phyloP scores from a whole-genome alignment of 2,329 filamentous ascomycete genomes.

The Cercospora berteroae region DNA sequence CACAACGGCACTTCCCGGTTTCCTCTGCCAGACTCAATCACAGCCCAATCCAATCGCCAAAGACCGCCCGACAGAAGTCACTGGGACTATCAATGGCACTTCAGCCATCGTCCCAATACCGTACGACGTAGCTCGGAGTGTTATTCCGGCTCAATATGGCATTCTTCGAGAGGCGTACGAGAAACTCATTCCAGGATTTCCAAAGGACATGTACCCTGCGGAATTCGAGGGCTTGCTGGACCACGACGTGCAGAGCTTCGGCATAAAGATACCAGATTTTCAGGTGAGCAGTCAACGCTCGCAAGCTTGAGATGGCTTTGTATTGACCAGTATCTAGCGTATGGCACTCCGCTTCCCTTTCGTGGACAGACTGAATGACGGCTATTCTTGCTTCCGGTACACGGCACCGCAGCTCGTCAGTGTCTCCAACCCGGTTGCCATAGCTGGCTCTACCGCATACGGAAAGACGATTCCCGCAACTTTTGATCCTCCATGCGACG shows the following conservation, averaged over 20 bases:
- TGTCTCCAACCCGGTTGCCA: constrained; percentile 7
- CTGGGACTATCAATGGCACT: constrained; percentile 23
- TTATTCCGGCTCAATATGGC: constrained; percentile 20
- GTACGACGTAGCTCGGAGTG: constrained; percentile 13
- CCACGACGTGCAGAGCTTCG: constrained; percentile 11
- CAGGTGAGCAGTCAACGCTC: neutral
- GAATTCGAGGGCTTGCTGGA: constrained; percentile 16
- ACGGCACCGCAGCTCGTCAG: constrained; percentile 15
- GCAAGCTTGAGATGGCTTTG: neutral
- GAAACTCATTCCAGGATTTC: constrained; percentile 14
- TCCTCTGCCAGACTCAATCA: constrained; percentile 13
- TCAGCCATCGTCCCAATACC: constrained; percentile 22
- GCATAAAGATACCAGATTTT: constrained; percentile 19
- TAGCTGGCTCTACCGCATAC: constrained; percentile 7
- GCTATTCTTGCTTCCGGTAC: constrained; percentile 19
- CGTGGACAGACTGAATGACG: constrained; percentile 20
- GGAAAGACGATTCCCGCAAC: constrained; percentile 13
- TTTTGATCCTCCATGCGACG: constrained; percentile 19
- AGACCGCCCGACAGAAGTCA: constrained; percentile 13
- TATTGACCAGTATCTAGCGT: neutral
- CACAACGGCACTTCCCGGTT: neutral
- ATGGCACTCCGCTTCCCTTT: constrained; percentile 14
- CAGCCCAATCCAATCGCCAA: constrained; percentile 22
- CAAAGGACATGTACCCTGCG: constrained; percentile 19
- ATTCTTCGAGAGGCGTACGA: constrained; percentile 19